Evolutionary conservation across 2,329 filamentous ascomycete genomes (phyloP).

Genomic region (Fusarium pseudoanthophilum): DNA sequence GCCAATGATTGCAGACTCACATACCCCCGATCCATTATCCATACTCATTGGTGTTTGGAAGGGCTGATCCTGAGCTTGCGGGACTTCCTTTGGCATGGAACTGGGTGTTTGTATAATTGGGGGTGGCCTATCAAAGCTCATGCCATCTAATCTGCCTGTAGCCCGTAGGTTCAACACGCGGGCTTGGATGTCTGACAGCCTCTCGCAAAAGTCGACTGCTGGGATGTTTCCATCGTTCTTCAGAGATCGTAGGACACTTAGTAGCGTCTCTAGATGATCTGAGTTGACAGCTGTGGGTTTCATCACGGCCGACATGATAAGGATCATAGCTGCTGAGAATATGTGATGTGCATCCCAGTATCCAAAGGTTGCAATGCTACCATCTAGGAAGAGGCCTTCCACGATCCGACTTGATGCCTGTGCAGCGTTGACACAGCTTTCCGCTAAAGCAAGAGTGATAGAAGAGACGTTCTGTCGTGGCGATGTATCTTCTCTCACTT

Average conservation of each 20-base stretch:
- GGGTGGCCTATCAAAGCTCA: not conserved
- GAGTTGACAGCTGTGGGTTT: conserved; percentile 43
- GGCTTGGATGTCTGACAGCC: conserved; percentile 42
- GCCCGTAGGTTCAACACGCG: conserved; percentile 30
- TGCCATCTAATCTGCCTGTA: conserved; percentile 14
- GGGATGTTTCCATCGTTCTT: conserved; percentile 47
- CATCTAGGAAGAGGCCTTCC: conserved; percentile 39
- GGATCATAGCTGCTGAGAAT: conserved; percentile 47
- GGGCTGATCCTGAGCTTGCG: not conserved
- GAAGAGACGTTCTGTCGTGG: conserved; percentile 42
- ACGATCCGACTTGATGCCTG: conserved; percentile 45
- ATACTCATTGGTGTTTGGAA: conserved; percentile 16
- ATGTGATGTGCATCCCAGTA: conserved; percentile 50
- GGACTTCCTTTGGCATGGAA: not conserved
- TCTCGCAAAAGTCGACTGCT: conserved; percentile 45
- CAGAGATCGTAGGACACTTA: conserved; percentile 46
- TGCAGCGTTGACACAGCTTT: conserved; percentile 48
- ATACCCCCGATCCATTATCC: not conserved
- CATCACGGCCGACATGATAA: conserved; percentile 48
- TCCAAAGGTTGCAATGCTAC: conserved; percentile 43
- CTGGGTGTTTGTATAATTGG: not conserved
- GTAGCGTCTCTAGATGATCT: conserved; percentile 43
- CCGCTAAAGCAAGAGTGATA: conserved; percentile 47
- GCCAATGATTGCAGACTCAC: conserved; percentile 2
- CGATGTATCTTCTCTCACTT: conserved; percentile 3